Evolutionary conservation across 139 green algal genomes (phyloP), one percentile per base, ranked within the genome.

Genomic region (Chlorella sp.): DNA sequence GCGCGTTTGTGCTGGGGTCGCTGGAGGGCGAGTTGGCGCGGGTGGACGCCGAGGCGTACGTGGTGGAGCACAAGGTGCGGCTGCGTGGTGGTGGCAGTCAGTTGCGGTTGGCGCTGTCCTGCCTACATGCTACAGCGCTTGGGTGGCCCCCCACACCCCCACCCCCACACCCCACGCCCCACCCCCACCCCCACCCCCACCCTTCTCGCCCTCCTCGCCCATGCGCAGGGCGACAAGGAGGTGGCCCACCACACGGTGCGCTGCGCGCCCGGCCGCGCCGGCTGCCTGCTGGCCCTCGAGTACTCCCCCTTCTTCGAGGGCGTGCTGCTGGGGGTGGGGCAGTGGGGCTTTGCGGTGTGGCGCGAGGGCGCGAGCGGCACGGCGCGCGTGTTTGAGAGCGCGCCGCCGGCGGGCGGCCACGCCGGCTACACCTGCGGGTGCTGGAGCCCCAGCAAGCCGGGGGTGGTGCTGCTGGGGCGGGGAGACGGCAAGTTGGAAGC

Each of bases 271-370:
- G 82, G 81, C 82, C 91, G 94, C 79, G 79, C 74, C 1, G 89
- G 88, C 7, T 79, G 86, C 8, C 74, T 96, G 8, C 56, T 86
- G 7, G 65, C 79, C 5, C 64, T 97, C 53, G 71, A 87, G 55
- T 82, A 84, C n/a, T 93, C 83, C 17, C 93, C 93, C 59, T 96
- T 97, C 85, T 90, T 96, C 72, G 69, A 81, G 0, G 89, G 96
- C 68, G 68, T 95, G n/a, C 41, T 95, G 45, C 81, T 97, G 25
- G 90, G 76, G 2, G 91, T 92, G 14, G 91, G 88, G 0, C 88
- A 93, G 80, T 96, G 87, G 87, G 87, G 76, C 36, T 96, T 93
- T 74, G 84, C 86, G 58, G 11, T 97, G 42, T 94, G 87, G 87
- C 67, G 61, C 12, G 68, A 83, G 60, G 78, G 84, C 51, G 80